These are phyloP conservation scores for Astrothelium macrocarpum DNA, from an alignment of 495 filamentous ascomycete genomes.

Conservation along the genomic window DNA sequence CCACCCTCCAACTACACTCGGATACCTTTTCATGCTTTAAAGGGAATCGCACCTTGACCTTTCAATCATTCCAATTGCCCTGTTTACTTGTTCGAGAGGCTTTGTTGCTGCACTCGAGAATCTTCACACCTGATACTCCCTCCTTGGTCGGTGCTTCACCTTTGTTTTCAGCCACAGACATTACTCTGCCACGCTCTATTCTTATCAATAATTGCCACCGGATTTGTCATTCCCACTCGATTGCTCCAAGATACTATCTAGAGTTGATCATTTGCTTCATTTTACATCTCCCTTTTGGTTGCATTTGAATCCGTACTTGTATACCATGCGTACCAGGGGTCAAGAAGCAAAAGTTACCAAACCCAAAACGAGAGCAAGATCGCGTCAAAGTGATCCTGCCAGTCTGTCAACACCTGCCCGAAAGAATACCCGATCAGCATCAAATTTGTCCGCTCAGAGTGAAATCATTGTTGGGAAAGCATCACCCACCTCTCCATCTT, in stretches of 20 bases:
- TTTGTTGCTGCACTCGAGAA: background rate
- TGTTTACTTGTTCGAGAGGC: background rate
- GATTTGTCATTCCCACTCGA: background rate
- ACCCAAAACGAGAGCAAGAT: background rate
- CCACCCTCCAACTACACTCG: too few species aligned
- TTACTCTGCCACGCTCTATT: background rate
- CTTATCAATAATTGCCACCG: background rate
- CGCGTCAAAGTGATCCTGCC: background rate
- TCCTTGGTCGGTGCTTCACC: slow-evolving; percentile 6
- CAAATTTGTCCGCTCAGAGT: slow-evolving; percentile 5
- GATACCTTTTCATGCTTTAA: background rate
- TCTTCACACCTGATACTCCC: background rate
- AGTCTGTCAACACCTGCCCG: background rate
- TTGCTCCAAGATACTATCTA: background rate
- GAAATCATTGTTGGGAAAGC: slow-evolving; percentile 7
- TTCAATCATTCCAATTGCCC: background rate
- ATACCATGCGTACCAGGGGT: slow-evolving; percentile 5
- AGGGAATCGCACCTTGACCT: background rate
- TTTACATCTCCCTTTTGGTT: background rate
- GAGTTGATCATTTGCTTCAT: background rate
- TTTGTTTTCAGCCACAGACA: slow-evolving; percentile 6
- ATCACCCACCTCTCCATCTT: background rate
- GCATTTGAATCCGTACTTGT: background rate
- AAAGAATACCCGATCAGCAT: slow-evolving; percentile 4
- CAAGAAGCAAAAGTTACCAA: slow-evolving; percentile 4